These are phyloP conservation scores for Aspergillus baeticus DNA, from an alignment of 495 filamentous ascomycete genomes.

Conservation along the genomic window DNA sequence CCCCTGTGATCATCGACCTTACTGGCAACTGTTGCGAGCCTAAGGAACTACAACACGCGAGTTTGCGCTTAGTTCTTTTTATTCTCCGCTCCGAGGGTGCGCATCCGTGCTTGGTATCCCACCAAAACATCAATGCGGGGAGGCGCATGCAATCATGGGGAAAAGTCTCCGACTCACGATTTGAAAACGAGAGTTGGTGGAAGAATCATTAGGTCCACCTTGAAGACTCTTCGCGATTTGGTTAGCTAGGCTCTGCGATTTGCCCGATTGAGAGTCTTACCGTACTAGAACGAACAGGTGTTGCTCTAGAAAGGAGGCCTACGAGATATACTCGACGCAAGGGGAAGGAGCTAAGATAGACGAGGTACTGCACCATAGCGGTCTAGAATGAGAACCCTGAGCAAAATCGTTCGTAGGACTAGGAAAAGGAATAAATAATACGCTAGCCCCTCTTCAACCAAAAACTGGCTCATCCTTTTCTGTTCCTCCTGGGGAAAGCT, in stretches of 20 bases:
- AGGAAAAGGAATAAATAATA: background rate
- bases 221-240: too few relatives aligned
- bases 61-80: background rate
- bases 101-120: background rate
- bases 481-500: background rate
- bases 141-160: background rate
- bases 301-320: background rate
- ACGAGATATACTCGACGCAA: background rate
- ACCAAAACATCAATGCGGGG: constrained; percentile 2
- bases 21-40: constrained; percentile 13
- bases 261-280: background rate
- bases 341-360: background rate
- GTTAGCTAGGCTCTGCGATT: too few relatives aligned
- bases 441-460: background rate
- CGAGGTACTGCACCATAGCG: background rate
- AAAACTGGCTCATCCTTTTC: background rate
- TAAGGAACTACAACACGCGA: constrained; percentile 1
- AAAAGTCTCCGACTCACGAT: background rate
- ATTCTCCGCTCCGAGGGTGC: background rate
- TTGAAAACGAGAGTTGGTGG: background rate
- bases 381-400: background rate
- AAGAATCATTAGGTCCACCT: too few relatives aligned
- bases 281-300: background rate
- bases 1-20: constrained; percentile 11
- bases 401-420: background rate